Percentiles rank a stretch among this genome's conserved stretches.
These are phyloP conservation scores for Clarireedia monteithiana DNA, from an alignment of 2,329 filamentous ascomycete genomes.

Conservation along the genomic window DNA sequence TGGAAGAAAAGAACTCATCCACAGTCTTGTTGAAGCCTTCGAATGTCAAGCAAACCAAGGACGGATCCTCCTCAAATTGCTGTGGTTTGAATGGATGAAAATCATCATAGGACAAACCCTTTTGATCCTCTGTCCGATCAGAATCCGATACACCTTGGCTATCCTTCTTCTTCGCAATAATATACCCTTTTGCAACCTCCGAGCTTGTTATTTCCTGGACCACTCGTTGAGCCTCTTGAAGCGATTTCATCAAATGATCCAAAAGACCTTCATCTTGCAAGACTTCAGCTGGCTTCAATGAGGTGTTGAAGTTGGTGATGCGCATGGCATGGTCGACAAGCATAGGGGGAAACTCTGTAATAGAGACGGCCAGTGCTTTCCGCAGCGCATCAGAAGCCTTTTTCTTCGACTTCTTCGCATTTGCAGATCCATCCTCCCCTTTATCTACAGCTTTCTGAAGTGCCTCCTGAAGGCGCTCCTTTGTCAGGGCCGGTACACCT, in stretches of 20 bases:
- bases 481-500: slow-evolving; percentile 67
- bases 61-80: slow-evolving; percentile 64
- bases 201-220: slow-evolving; percentile 61
- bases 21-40: slow-evolving; percentile 87
- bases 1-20: slow-evolving; percentile 93
- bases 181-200: slow-evolving; percentile 69
- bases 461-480: slow-evolving; percentile 61
- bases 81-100: slow-evolving; percentile 87
- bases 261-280: slow-evolving; percentile 58
- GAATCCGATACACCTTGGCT: slow-evolving; percentile 21
- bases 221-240: slow-evolving; percentile 63
- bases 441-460: slow-evolving; percentile 58
- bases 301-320: slow-evolving; percentile 60
- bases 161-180: slow-evolving; percentile 63
- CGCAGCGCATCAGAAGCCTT: slow-evolving; percentile 70
- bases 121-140: slow-evolving; percentile 31
- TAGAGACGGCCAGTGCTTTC: slow-evolving; percentile 72
- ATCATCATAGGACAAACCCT: slow-evolving; percentile 71
- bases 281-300: slow-evolving; percentile 59
- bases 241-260: slow-evolving; percentile 56
- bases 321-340: slow-evolving; percentile 80
- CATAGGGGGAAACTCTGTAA: slow-evolving; percentile 82
- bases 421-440: slow-evolving; percentile 41
- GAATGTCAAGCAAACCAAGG: slow-evolving; percentile 64
- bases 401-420: slow-evolving; percentile 60